phyloP scores from a whole-genome alignment of 805 yeast species.

The Osmozyma mogii region DNA sequence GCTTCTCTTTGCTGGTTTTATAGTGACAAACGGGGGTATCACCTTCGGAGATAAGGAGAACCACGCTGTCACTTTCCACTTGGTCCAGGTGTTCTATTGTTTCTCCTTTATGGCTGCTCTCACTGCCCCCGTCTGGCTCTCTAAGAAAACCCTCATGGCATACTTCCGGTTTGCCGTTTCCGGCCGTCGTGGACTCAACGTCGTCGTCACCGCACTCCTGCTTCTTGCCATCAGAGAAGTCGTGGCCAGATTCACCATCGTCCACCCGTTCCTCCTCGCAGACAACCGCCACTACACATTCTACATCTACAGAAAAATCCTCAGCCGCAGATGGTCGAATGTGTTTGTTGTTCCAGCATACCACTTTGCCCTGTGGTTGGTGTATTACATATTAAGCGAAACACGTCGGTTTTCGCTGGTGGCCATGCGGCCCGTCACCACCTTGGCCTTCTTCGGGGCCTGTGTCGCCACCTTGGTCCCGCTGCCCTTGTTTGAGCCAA shows the following conservation, averaged over 20 bases:
- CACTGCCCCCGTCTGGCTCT: conserved; percentile 69
- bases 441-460: conserved; percentile 45
- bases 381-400: conserved; percentile 1
- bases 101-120: conserved; percentile 53
- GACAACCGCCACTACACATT: conserved; percentile 94
- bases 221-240: conserved; percentile 32
- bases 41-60: conserved; percentile 89
- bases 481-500: conserved; percentile 88
- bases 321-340: conserved; percentile 41
- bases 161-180: conserved; percentile 31
- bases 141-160: conserved; percentile 28
- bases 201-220: conserved; percentile 9
- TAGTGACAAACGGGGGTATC: conserved; percentile 69
- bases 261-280: conserved; percentile 86
- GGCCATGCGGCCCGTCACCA: conserved; percentile 27
- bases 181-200: conserved; percentile 11
- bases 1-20: conserved; percentile 45
- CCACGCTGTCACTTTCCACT: conserved; percentile 63
- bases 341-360: conserved; percentile 56
- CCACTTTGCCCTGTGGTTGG: conserved; percentile 47
- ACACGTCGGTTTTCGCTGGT: conserved; percentile 3
- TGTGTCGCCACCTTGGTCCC: conserved; percentile 63
- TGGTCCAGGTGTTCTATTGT: conserved; percentile 80
- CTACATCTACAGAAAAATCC: conserved; percentile 66
- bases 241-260: conserved; percentile 56